These are phyloP conservation scores for Phytophthora sp. DNA, from an alignment of 352 stramenopile species.

Conservation along the genomic window DNA sequence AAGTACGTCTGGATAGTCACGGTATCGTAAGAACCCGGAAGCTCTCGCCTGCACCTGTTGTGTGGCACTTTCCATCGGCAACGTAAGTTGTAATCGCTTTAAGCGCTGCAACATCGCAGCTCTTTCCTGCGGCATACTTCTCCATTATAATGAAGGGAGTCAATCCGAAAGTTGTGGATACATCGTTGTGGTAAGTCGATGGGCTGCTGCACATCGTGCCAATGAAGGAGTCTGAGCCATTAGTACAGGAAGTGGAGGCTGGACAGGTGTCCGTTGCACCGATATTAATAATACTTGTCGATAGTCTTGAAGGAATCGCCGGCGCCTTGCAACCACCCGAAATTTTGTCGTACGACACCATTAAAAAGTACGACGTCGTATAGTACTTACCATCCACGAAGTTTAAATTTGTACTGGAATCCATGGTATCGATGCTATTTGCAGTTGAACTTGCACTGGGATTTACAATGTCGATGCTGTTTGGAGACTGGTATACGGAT, in stretches of 20 bases:
- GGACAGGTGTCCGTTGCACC: too few relatives aligned
- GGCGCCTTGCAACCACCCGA: too few relatives aligned
- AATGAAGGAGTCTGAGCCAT: background rate
- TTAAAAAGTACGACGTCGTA: too few relatives aligned
- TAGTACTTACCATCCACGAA: too few relatives aligned
- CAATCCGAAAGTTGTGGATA: background rate
- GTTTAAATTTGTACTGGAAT: too few relatives aligned
- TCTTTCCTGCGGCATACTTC: conserved; percentile 3
- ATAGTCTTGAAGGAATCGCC: too few relatives aligned
- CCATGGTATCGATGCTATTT: too few relatives aligned
- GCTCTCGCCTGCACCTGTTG: background rate
- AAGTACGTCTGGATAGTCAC: background rate
- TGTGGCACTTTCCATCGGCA: background rate
- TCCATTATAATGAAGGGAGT: background rate
- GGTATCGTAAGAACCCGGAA: background rate
- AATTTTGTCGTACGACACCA: too few relatives aligned
- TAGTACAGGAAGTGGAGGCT: background rate
- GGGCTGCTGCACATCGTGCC: background rate
- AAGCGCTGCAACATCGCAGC: background rate
- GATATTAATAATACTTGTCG: too few relatives aligned
- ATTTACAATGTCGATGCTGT: too few relatives aligned
- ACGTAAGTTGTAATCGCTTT: background rate
- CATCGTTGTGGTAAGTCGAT: background rate
- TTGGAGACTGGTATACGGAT: too few relatives aligned
- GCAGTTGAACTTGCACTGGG: too few relatives aligned